Percentiles rank a stretch among this genome's conserved stretches.
These are phyloP conservation scores for Quercus ilex DNA, from an alignment of 306 rosid species.

Conservation along the genomic window DNA sequence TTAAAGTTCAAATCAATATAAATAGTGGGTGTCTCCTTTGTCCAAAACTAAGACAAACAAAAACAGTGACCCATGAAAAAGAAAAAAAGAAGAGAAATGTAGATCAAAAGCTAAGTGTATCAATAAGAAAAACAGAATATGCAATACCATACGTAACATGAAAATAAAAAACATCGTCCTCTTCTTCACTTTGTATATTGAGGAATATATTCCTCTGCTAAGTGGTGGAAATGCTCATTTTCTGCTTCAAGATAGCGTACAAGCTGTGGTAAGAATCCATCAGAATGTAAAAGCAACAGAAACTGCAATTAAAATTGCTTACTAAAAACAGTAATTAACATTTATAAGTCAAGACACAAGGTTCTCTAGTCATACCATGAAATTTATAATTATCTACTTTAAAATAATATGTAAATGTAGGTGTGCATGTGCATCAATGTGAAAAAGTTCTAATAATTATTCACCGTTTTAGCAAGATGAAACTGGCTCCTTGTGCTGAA, in stretches of 20 bases:
- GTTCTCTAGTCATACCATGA: neutral
- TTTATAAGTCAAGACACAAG: neutral
- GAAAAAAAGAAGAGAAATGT: neutral
- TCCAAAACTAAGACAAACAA: conserved; percentile 10
- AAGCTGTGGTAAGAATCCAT: conserved; percentile 41
- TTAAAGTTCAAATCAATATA: neutral
- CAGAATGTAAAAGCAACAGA: neutral
- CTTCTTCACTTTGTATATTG: conserved; percentile 25
- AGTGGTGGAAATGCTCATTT: conserved; percentile 39
- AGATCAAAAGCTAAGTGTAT: neutral
- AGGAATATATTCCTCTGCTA: conserved; percentile 49
- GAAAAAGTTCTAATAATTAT: neutral
- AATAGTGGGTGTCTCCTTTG: neutral
- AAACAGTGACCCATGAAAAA: neutral
- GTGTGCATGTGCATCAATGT: neutral
- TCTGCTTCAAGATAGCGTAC: conserved; percentile 84
- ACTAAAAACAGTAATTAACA: neutral
- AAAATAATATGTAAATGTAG: neutral
- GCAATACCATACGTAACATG: neutral
- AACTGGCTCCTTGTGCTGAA: neutral
- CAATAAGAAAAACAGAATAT: neutral
- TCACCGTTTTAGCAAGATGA: neutral
- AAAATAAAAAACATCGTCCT: neutral
- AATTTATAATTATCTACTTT: neutral
- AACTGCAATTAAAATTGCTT: neutral